Evolutionary conservation across 495 filamentous ascomycete species (phyloP).

Genomic region (Aspergillus sclerotiicarbonarius): DNA sequence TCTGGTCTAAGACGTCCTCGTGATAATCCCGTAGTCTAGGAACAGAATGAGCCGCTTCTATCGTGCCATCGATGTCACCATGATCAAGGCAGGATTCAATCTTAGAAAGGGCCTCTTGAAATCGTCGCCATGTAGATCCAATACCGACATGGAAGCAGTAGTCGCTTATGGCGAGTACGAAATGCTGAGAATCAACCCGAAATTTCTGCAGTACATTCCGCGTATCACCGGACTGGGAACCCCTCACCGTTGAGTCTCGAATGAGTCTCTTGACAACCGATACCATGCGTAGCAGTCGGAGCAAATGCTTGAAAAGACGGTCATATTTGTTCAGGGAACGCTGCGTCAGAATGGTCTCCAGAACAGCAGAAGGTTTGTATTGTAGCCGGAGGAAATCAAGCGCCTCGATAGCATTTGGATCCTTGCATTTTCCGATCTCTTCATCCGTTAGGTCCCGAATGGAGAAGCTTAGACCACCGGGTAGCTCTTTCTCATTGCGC

Average conservation of each 20-base stretch:
- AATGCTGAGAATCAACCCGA: slow-evolving; percentile 72
- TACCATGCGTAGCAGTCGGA: slow-evolving; percentile 76
- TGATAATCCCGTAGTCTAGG: slow-evolving; percentile 67
- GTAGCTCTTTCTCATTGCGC: slow-evolving; percentile 54
- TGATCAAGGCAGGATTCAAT: slow-evolving; percentile 58
- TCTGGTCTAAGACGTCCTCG: slow-evolving; percentile 72
- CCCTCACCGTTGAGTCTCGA: slow-evolving; percentile 52
- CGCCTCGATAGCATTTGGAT: slow-evolving; percentile 77
- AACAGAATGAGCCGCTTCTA: slow-evolving; percentile 56
- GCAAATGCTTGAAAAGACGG: slow-evolving; percentile 70
- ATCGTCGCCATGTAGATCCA: slow-evolving; percentile 63
- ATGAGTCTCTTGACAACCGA: slow-evolving; percentile 72
- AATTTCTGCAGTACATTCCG: slow-evolving; percentile 59
- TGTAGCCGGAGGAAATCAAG: slow-evolving; percentile 87
- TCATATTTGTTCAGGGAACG: slow-evolving; percentile 75
- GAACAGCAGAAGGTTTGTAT: slow-evolving; percentile 72
- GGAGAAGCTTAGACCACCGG: slow-evolving; percentile 80
- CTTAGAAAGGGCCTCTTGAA: slow-evolving; percentile 60
- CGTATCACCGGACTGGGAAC: slow-evolving; percentile 34
- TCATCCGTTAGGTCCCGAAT: slow-evolving; percentile 74
- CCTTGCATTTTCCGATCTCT: slow-evolving; percentile 75
- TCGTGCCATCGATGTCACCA: slow-evolving; percentile 43
- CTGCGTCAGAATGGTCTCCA: slow-evolving; percentile 70
- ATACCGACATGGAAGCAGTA: slow-evolving; percentile 81
- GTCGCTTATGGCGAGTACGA: slow-evolving; percentile 62